These are phyloP conservation scores for Cephaloascus fragrans DNA, from an alignment of 805 yeast genomes.

Conservation along the genomic window DNA sequence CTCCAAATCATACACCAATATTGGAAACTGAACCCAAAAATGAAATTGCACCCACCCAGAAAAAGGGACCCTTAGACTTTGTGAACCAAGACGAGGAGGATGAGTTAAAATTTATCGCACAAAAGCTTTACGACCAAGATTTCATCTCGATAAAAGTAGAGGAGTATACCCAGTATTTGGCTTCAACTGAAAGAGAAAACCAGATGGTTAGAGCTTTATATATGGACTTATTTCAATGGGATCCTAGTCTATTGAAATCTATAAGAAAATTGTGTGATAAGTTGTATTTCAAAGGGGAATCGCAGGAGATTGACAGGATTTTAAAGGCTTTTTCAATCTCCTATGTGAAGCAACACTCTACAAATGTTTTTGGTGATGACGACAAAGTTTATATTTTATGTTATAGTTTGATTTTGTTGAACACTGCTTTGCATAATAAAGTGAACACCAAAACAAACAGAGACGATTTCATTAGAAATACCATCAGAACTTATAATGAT, in stretches of 20 bases:
- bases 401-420: conserved; percentile 61
- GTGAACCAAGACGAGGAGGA: neutral
- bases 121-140: conserved; percentile 24
- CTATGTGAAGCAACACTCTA: conserved; percentile 45
- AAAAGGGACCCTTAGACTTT: neutral
- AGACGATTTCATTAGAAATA: conserved; percentile 29
- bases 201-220: conserved; percentile 28
- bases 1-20: neutral
- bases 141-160: conserved; percentile 32
- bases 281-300: conserved; percentile 72
- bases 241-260: conserved; percentile 46
- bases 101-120: conserved; percentile 16
- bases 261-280: conserved; percentile 53
- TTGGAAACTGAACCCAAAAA: neutral
- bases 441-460: conserved; percentile 29
- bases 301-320: conserved; percentile 70
- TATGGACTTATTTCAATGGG: conserved; percentile 37
- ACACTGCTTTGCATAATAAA: conserved; percentile 65
- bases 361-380: conserved; percentile 36
- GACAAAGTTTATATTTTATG: conserved; percentile 59
- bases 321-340: conserved; percentile 57
- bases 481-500: conserved; percentile 19
- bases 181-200: conserved; percentile 27
- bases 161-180: conserved; percentile 32
- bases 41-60: neutral